Percentiles rank a stretch among this genome's conserved stretches.
These are phyloP conservation scores for Musa troglodytarum DNA, from an alignment of 176 grass and related monocot genomes.

Conservation along the genomic window DNA sequence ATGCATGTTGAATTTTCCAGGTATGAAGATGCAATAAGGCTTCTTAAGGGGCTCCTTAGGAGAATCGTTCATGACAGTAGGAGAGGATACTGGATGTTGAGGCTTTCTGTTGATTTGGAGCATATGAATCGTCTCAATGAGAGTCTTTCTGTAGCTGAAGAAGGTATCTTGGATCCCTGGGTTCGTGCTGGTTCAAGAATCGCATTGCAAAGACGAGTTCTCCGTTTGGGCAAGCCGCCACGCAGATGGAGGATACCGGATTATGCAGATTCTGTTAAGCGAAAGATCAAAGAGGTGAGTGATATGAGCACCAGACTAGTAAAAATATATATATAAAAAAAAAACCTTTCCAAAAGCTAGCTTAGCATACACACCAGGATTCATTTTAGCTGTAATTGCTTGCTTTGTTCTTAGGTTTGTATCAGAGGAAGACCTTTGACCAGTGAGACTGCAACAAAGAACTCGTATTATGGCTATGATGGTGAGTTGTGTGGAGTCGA, in stretches of 20 bases:
- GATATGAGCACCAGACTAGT: background rate
- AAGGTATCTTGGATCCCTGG: constrained; percentile 58
- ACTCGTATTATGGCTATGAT: constrained; percentile 86
- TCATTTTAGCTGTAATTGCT: background rate
- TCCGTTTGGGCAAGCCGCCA: constrained; percentile 83
- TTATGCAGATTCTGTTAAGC: constrained; percentile 61
- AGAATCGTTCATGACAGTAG: constrained; percentile 42
- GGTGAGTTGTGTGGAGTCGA: constrained; percentile 67
- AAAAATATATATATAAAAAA: background rate
- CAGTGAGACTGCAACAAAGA: constrained; percentile 63
- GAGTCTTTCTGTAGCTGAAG: constrained; percentile 76
- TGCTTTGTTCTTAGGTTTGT: constrained; percentile 38
- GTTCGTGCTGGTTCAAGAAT: constrained; percentile 73
- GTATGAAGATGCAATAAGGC: constrained; percentile 75
- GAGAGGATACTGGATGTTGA: constrained; percentile 74
- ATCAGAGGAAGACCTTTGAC: constrained; percentile 68
- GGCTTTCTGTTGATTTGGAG: constrained; percentile 89
- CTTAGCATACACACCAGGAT: background rate
- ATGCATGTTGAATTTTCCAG: constrained; percentile 27
- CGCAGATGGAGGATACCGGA: constrained; percentile 75
- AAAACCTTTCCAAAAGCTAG: background rate
- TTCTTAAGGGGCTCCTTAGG: constrained; percentile 55
- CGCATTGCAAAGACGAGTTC: constrained; percentile 59
- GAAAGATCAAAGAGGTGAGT: constrained; percentile 63
- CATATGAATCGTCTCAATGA: constrained; percentile 58